These are phyloP conservation scores for Dictyostelium brefeldianum DNA, from an alignment of 78 protist species.

Conservation along the genomic window DNA sequence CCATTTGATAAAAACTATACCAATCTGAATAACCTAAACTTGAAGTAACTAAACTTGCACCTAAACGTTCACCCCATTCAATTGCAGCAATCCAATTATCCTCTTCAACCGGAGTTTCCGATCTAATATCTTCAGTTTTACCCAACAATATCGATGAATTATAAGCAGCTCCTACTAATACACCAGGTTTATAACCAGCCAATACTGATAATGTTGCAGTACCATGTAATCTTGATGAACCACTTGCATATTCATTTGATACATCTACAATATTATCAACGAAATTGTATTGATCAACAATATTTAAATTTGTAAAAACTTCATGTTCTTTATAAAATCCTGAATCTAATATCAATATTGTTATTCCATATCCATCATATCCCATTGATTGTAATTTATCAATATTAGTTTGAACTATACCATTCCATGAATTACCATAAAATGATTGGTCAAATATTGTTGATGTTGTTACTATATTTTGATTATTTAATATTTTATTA, in stretches of 20 bases:
- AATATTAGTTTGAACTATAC: slow-evolving; percentile 2
- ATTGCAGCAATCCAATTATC: slow-evolving; percentile 65
- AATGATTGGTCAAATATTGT: background rate
- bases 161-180: slow-evolving; percentile 61
- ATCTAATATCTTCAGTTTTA: slow-evolving; percentile 57
- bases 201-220: slow-evolving; percentile 54
- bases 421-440: slow-evolving; percentile 23
- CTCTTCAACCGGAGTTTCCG: slow-evolving; percentile 62
- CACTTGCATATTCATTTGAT: slow-evolving; percentile 7
- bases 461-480: background rate
- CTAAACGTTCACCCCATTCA: slow-evolving; percentile 69
- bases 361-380: slow-evolving; percentile 49
- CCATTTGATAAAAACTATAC: slow-evolving; percentile 55
- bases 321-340: slow-evolving; percentile 58
- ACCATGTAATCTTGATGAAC: slow-evolving; percentile 28
- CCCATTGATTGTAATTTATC: background rate
- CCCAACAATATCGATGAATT: slow-evolving; percentile 26
- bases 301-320: background rate
- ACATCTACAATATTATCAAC: slow-evolving; percentile 22
- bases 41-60: slow-evolving; percentile 37
- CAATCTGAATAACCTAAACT: slow-evolving; percentile 64
- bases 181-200: slow-evolving; percentile 72
- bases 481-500: background rate
- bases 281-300: slow-evolving; percentile 31
- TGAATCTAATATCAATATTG: slow-evolving; percentile 30